Evolutionary conservation across 2,329 filamentous ascomycete genomes (phyloP).

Genomic region (Trichoderma atrobrunneum): DNA sequence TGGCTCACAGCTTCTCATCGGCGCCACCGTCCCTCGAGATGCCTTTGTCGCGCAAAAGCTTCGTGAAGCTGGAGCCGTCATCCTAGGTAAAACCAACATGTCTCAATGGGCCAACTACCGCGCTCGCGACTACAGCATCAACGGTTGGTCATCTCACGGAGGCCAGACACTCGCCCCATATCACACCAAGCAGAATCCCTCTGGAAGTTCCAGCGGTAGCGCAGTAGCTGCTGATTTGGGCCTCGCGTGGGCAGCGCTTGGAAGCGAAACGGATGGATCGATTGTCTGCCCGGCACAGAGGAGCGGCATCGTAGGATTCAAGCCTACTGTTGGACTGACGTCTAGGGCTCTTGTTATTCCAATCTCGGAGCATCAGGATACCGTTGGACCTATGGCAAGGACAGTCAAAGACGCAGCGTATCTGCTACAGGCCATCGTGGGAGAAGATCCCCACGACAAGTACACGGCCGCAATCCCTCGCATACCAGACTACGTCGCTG

Average conservation of each 20-base stretch:
- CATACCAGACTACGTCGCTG: slow-evolving; percentile 57
- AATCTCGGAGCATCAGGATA: slow-evolving; percentile 61
- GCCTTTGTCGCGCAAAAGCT: slow-evolving; percentile 58
- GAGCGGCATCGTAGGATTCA: slow-evolving; percentile 65
- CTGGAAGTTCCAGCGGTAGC: slow-evolving; percentile 59
- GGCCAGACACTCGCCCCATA: slow-evolving; percentile 62
- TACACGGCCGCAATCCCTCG: slow-evolving; percentile 48
- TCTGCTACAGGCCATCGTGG: slow-evolving; percentile 60
- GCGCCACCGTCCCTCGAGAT: slow-evolving; percentile 54
- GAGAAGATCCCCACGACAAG: slow-evolving; percentile 56
- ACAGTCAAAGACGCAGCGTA: slow-evolving; percentile 63
- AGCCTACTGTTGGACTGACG: slow-evolving; percentile 64
- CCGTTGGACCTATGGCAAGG: slow-evolving; percentile 59
- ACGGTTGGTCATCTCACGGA: slow-evolving; percentile 63
- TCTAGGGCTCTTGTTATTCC: slow-evolving; percentile 63
- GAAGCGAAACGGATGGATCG: slow-evolving; percentile 55
- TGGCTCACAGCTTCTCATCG: slow-evolving; percentile 57
- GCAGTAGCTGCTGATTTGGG: slow-evolving; percentile 59
- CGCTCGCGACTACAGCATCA: slow-evolving; percentile 50
- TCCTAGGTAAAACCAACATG: slow-evolving; percentile 63
- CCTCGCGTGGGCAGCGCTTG: slow-evolving; percentile 56
- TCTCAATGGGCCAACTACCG: slow-evolving; percentile 63
- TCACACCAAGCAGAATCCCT: slow-evolving; percentile 58
- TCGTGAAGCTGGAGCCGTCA: slow-evolving; percentile 56
- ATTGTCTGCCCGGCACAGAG: slow-evolving; percentile 52